Base-by-base conservation (phyloP, 2,329 filamentous ascomycete species). In the Colletotrichum falcatum region DNA sequence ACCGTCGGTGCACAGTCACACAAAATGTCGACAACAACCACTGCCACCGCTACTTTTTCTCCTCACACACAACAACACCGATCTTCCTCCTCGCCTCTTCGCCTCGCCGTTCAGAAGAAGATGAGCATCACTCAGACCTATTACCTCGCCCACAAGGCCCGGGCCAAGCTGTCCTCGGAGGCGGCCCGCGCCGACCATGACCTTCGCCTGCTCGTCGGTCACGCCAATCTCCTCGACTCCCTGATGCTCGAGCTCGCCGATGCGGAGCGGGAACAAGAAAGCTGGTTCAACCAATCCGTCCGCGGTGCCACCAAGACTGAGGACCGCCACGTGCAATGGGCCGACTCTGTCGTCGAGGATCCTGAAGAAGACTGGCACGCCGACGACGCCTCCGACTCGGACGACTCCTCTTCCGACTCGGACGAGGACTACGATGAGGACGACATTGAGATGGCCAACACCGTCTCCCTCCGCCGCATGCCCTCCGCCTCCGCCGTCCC, bases 71-170 rank as follows among this genome's bases (percentile, higher is more conserved):
- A 65, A 49, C 66, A 66, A 61, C 16, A 39, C 73, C 75, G 76
- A 64, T 76, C 78, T 70, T 77, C 80, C 35, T 79, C 81, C 74
- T 82, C 83, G 44, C 76, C 84, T 61, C 82, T 84, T 74, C 74
- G 79, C 71, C 63, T 74, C 49, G 76, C 79, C 46, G 75, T 77
- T 26, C 79, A 77, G 37, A 83, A 85, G 85, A 95, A 92, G 85
- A 98, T 98, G 96, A 97, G 93, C 81, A 92, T 98, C 85, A 97
- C 95, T 35, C 94, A 98, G 85, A 98, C 95, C 73, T 99, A 98
- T 92, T 97, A 94, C 86, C 92, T 98, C 78, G 96, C 96, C 81
- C 95, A 97, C 88, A 95, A 95, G 83, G 96, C 96, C 80, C 91
- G 96, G 82, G 92, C 91, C 77, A 99, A 99, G 94, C 94, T 99